Conservation (phyloP, 73 alveolate species). For the Paramecium sexaurelia region DNA sequence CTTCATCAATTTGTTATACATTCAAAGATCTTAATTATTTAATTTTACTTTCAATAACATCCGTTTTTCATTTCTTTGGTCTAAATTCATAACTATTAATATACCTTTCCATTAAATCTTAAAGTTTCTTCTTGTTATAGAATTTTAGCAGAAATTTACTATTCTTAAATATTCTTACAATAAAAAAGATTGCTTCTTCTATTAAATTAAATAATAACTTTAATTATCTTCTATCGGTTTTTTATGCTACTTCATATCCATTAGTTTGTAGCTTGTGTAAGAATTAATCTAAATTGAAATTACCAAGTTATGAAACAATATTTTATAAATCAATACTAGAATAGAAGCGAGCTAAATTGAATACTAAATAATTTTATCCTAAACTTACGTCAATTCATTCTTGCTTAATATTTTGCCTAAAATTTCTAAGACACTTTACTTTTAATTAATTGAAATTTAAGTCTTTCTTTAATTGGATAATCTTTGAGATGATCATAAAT, state of each 20-base stretch:
- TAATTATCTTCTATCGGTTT: neutral
- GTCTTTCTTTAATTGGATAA: neutral
- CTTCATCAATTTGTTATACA: neutral
- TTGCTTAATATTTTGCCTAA: neutral
- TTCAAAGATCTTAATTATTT: neutral
- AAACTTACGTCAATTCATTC: neutral
- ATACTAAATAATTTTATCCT: neutral
- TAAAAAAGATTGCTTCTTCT: conserved; percentile 21
- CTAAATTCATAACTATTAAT: conserved; percentile 19
- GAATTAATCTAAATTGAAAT: neutral
- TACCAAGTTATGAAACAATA: neutral
- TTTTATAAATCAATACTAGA: neutral
- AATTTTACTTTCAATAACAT: conserved; percentile 19
- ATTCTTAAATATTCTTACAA: neutral
- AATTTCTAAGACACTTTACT: neutral
- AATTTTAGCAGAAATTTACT: neutral
- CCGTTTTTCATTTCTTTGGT: conserved; percentile 38
- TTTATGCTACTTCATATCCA: conserved; percentile 33
- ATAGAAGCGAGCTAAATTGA: neutral
- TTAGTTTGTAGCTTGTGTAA: neutral
- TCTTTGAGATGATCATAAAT: conserved; percentile 50
- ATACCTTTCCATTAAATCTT: conserved; percentile 3
- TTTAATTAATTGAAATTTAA: neutral
- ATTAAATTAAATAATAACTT: neutral
- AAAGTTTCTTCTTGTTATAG: neutral